Evolutionary conservation across 768 basidiomycete species (phyloP), one percentile per base, ranked within the genome.

Genomic region (Lactarius akahatsu): DNA sequence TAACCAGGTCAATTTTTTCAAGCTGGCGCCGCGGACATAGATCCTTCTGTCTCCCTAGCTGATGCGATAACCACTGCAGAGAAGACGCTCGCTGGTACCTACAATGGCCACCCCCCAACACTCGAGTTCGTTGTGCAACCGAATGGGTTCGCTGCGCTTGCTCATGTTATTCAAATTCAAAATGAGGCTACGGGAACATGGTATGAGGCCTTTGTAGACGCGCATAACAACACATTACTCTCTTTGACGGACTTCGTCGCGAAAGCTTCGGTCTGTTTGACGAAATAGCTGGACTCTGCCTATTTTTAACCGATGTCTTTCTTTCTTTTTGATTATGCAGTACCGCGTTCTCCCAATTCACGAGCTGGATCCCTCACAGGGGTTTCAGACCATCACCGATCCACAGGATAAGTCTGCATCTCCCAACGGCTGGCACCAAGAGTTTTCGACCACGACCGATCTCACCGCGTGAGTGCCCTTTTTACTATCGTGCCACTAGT

Each of bases 161-260:
- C 80, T 6, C 78, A 82, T 70, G 76, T 77, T 62, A 68, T 81
- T 55, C 80, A 82, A 71, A 77, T 82, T 62, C 76, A 79, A 72
- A 80, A 81, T 72, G 71, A 77, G 41, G 73, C 75, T 61, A 68
- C 75, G 28, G 75, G 82, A 57, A 77, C 80, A 13, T 87, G 83
- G 82, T 81, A 79, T 70, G 83, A 87, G 73, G 85, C 83, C 0
- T 85, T 83, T 64, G 80, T 88, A 45, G 85, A 86, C 69, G 85
- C 83, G 5, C 81, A 82, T 67, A 76, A 80, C 23, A 82, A 82
- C n/a, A 81, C 83, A 32, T 69, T 87, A 38, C 72, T 84, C 30
- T 77, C 80, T 16, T 76, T 84, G 28, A 81, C 81, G 41, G 83
- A 87, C 72, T 86, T 84, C 73, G 83, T 81, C 40, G 71, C 79